Evolutionary conservation across 495 filamentous ascomycete genomes (phyloP), one percentile per base, ranked within the genome.

Genomic region (Aspergillus bridgeri): DNA sequence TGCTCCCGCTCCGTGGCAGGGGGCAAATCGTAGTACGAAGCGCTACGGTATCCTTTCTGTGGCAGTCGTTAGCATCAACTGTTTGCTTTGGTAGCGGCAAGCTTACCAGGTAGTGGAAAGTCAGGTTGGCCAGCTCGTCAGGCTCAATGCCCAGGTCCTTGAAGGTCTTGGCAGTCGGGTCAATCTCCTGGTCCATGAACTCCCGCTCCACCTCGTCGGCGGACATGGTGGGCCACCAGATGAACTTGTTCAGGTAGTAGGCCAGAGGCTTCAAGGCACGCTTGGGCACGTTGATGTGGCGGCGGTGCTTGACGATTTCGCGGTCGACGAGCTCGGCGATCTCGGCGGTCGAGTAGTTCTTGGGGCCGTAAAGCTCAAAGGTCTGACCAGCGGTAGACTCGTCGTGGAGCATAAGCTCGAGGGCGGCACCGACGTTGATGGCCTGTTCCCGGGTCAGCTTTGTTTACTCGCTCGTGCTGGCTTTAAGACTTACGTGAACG

Each of bases 1-100:
- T 85, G 92, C 82, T 99, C 94, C 68, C 86, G 88, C 82, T 96
- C 92, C 18, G 93, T 96, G 65, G 90, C 85, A 33, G 95, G 93
- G 19, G 94, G 95, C 61, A 97, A 80, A 69, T 98, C 92, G 76
- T 92, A 97, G 81, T 85, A 92, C 53, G 84, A 78, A 17, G 86
- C 78, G 68, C 86, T 90, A 67, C 92, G 87, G 78, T 90, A 96
- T 69, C 83, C 85, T 85, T 91, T 85, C 90, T 94, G 65, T 55
- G 51, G 27, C 29, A 2, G 57, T 9, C 38, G 54, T 71, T 58
- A 70, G 60, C 45, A 27, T 57, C 55, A 47, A 64, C 73, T 52
- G 74, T 67, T n/a, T 42, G 45, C 42, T 13, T n/a, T 23, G 17
- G n/a, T 21, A 6, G 44, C 3, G 27, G 3, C 15, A 6, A 3